A percentile compares a stretch with the other conserved stretches of the same genome.
Conservation (phyloP, 805 yeast genomes). For the Metschnikowia lochheadii region DNA sequence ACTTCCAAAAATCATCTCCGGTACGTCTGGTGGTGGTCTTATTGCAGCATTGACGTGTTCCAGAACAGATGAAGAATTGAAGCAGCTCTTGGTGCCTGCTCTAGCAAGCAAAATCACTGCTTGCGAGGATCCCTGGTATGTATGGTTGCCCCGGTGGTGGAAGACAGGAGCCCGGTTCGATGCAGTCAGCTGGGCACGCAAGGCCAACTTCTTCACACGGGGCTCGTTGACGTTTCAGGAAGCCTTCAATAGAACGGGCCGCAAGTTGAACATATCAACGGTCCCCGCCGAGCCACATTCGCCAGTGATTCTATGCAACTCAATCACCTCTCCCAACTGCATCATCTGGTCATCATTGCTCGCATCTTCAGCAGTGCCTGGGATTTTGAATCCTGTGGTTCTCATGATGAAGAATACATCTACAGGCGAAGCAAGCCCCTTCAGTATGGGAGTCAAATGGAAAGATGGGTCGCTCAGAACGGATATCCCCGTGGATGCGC, state of each 20-base stretch:
- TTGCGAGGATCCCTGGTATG: conserved; percentile 57
- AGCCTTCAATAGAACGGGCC: conserved; percentile 64
- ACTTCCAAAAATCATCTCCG: conserved; percentile 66
- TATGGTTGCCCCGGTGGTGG: conserved; percentile 64
- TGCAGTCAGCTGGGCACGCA: conserved; percentile 67
- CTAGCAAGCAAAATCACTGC: conserved; percentile 64
- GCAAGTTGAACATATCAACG: conserved; percentile 66
- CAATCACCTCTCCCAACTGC: conserved; percentile 74
- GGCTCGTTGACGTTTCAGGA: conserved; percentile 74
- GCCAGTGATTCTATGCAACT: conserved; percentile 74
- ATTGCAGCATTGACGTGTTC: conserved; percentile 71
- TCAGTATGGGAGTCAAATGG: conserved; percentile 72
- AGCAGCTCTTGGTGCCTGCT: conserved; percentile 52
- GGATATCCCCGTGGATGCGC: conserved; percentile 70
- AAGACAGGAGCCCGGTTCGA: conserved; percentile 77
- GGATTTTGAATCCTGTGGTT: conserved; percentile 74
- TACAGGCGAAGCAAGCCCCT: conserved; percentile 50
- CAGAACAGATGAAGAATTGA: conserved; percentile 63
- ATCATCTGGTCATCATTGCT: conserved; percentile 75
- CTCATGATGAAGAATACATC: conserved; percentile 58
- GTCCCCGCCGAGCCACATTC: conserved; percentile 82
- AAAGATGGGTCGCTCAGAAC: conserved; percentile 77
- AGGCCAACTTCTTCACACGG: conserved; percentile 62
- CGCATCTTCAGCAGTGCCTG: conserved; percentile 83
- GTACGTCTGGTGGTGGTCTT: conserved; percentile 80